Conservation (phyloP, 306 rosid genomes). For the Prunus campanulata region DNA sequence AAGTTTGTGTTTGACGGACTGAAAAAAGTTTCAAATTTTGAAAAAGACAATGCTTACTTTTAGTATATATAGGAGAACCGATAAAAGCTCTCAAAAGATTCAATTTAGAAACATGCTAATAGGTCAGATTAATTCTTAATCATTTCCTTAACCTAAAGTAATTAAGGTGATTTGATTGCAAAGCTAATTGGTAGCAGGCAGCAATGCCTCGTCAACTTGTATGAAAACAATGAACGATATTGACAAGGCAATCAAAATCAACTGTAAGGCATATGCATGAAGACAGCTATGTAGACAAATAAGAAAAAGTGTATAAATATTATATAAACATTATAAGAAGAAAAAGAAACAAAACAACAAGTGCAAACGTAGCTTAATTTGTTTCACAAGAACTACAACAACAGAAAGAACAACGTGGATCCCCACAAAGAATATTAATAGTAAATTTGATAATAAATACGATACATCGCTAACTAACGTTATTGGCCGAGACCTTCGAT, state of each 20-base stretch:
- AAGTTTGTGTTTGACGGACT: too few species aligned
- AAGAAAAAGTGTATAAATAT: background rate
- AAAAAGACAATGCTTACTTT: too few species aligned
- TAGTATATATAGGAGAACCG: too few species aligned
- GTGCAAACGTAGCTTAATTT: background rate
- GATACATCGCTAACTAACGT: too few species aligned
- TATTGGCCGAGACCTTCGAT: too few species aligned
- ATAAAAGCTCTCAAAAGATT: too few species aligned
- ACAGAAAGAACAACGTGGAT: conserved; percentile 1
- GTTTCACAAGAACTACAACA: background rate
- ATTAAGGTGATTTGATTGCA: background rate
- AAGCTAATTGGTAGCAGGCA: background rate
- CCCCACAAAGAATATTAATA: background rate
- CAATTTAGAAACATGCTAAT: too few species aligned
- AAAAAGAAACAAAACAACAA: background rate
- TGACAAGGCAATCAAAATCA: background rate
- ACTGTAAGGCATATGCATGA: background rate
- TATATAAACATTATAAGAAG: background rate
- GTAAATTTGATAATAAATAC: too few species aligned
- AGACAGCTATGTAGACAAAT: conserved; percentile 8
- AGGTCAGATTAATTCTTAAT: too few species aligned
- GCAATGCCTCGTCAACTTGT: background rate
- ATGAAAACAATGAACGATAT: background rate
- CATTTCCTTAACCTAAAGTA: background rate
- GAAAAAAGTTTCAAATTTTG: too few species aligned